Evolutionary conservation across 345 rosid species (phyloP), one percentile per base, ranked within the genome.

Genomic region (Citrus hindsii): DNA sequence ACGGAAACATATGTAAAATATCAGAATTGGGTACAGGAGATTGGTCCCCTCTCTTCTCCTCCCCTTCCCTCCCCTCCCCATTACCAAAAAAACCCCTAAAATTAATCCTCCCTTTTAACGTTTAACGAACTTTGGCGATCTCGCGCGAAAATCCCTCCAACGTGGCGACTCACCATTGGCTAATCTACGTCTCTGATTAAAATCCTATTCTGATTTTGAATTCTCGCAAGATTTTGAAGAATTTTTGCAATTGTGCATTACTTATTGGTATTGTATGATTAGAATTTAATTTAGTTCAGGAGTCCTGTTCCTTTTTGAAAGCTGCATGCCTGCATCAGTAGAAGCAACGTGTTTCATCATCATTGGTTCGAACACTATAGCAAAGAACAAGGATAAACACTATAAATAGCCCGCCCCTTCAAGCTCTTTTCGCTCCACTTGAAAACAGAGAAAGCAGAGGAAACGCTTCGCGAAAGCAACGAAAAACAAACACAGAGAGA

Each of bases 351-450:
- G 87, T 69, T 77, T 5, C 9, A 55, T 4, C 40, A 0, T 27
- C 32, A 72, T 75, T 85, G 86, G 85, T 1, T 3, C 0, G 79
- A 61, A 78, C 22, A 79, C 78, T 80, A 73, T 59, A 65, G 53
- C 82, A 67, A 5, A 2, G 25, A 42, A 30, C 69, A 58, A 30
- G 1, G 5, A 32, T 4, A 5, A 33, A n/a, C 28, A 40, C 48
- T 77, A 74, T 80, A 80, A 68, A 70, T 73, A 19, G 22, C 33
- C 3, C 64, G 1, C 27, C 14, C 8, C 62, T 63, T 3, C 59
- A 28, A 9, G 25, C 9, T 61, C 37, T 27, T 24, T 61, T 21
- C 51, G 9, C 32, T 69, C 25, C 19, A 38, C 10, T 73, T 13
- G 4, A 14, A 42, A 63, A 61, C 19, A 75, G 30, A 22, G 24